phyloP scores from a whole-genome alignment of 495 filamentous ascomycete genomes.

The Usnea hakonensis region DNA sequence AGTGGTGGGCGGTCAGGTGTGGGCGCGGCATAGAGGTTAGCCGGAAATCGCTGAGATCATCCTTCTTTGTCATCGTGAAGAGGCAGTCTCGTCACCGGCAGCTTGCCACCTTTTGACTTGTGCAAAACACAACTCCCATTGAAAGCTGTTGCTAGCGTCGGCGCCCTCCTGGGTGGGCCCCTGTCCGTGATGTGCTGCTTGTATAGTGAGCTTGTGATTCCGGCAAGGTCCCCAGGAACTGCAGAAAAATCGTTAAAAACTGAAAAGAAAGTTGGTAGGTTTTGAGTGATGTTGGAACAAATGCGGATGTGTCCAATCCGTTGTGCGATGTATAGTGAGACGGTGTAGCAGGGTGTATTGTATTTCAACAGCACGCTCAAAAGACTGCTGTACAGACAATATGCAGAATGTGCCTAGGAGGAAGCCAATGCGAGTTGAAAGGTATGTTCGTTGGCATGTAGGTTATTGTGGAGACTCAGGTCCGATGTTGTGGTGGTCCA shows the following conservation, averaged over 20 bases:
- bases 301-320: background rate
- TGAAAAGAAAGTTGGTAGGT: background rate
- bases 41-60: slow-evolving; percentile 15
- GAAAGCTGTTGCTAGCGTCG: slow-evolving; percentile 10
- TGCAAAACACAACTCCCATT: slow-evolving; percentile 10
- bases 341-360: background rate
- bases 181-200: background rate
- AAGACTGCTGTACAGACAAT: slow-evolving; percentile 2
- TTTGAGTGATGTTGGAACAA: background rate
- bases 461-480: slow-evolving; percentile 1
- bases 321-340: background rate
- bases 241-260: background rate
- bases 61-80: slow-evolving; percentile 19
- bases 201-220: background rate
- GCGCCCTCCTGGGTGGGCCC: slow-evolving; percentile 12
- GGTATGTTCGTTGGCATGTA: slow-evolving; percentile 12
- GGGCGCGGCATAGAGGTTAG: slow-evolving; percentile 30
- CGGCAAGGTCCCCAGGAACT: background rate
- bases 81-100: slow-evolving; percentile 21
- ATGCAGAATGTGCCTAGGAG: slow-evolving; percentile 13
- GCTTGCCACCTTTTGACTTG: slow-evolving; percentile 12
- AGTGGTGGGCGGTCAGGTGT: slow-evolving; percentile 55
- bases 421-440: slow-evolving; percentile 9
- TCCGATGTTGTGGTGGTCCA: slow-evolving; percentile 5
- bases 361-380: background rate